A percentile compares a stretch with the other conserved stretches of the same genome.
Evolutionary conservation across 73 alveolate genomes (phyloP).

Genomic region (Uronychia binucleata): DNA sequence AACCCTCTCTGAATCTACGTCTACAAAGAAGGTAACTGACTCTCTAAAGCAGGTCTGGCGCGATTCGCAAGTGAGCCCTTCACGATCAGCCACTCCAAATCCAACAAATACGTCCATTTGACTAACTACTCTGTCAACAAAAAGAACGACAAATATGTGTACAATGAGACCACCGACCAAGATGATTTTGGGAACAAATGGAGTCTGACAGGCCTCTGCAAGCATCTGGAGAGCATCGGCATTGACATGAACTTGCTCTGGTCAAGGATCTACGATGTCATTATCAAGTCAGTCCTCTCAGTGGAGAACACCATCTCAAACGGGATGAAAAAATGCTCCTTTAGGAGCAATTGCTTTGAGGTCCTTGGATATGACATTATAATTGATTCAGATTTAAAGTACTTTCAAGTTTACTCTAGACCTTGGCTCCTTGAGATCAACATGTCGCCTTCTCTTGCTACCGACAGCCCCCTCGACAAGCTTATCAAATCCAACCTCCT

Average conservation of each 20-base stretch:
- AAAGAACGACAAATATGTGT: slow-evolving; percentile 80
- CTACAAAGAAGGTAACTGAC: slow-evolving; percentile 87
- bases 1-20: slow-evolving; percentile 84
- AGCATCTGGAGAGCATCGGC: slow-evolving; percentile 76
- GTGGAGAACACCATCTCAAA: slow-evolving; percentile 63
- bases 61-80: slow-evolving; percentile 87
- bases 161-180: slow-evolving; percentile 63
- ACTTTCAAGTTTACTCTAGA: too few species aligned
- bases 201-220: slow-evolving; percentile 74
- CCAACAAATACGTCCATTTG: slow-evolving; percentile 80
- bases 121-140: slow-evolving; percentile 87
- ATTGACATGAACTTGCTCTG: slow-evolving; percentile 70
- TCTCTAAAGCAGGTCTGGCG: slow-evolving; percentile 88
- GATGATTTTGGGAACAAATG: slow-evolving; percentile 90
- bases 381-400: slow-evolving; percentile 72
- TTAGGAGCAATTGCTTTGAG: slow-evolving; percentile 82
- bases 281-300: slow-evolving; percentile 74
- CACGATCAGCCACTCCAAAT: slow-evolving; percentile 51
- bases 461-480: slow-evolving; percentile 86
- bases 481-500: slow-evolving; percentile 79
- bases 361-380: slow-evolving; percentile 88
- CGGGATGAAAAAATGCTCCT: slow-evolving; percentile 43
- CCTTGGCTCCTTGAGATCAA: slow-evolving; percentile 96
- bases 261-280: slow-evolving; percentile 86
- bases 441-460: slow-evolving; percentile 89